A percentile compares a stretch with the other conserved stretches of the same genome.
These are phyloP conservation scores for Silybum marianum DNA, from an alignment of 129 eudicot species.

Conservation along the genomic window DNA sequence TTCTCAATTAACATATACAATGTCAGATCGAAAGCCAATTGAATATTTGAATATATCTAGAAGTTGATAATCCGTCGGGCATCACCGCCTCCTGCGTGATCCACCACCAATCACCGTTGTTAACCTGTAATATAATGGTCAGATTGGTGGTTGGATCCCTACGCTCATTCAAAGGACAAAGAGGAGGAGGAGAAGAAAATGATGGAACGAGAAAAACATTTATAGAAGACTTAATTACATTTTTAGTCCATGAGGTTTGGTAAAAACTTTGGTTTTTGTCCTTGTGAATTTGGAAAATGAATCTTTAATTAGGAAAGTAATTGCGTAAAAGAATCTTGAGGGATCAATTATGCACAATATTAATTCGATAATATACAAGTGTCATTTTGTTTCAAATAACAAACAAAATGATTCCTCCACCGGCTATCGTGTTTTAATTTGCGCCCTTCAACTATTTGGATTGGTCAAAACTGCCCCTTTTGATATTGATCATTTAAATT, in stretches of 20 bases:
- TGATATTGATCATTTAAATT: background rate
- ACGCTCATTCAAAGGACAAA: background rate
- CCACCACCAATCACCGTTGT: slow-evolving; percentile 42
- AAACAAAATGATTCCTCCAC: background rate
- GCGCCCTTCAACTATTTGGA: background rate
- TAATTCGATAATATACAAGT: background rate
- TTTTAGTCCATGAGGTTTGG: background rate
- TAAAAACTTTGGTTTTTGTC: background rate
- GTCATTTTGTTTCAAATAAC: background rate
- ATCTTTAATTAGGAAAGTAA: background rate
- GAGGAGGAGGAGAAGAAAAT: slow-evolving; percentile 10
- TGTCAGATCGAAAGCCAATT: slow-evolving; percentile 9
- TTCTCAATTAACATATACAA: background rate
- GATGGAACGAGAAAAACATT: background rate
- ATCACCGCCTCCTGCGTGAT: slow-evolving; percentile 20
- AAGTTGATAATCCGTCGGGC: background rate
- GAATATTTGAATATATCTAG: slow-evolving; percentile 18
- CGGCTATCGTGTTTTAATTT: background rate
- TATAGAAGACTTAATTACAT: background rate
- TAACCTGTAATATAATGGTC: slow-evolving; percentile 36
- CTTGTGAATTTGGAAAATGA: background rate
- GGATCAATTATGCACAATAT: background rate
- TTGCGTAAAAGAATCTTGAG: background rate
- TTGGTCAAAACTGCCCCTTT: background rate
- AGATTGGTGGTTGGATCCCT: slow-evolving; percentile 37